Conservation (phyloP, 2,329 filamentous ascomycete genomes). For the Penicillium sp. region DNA sequence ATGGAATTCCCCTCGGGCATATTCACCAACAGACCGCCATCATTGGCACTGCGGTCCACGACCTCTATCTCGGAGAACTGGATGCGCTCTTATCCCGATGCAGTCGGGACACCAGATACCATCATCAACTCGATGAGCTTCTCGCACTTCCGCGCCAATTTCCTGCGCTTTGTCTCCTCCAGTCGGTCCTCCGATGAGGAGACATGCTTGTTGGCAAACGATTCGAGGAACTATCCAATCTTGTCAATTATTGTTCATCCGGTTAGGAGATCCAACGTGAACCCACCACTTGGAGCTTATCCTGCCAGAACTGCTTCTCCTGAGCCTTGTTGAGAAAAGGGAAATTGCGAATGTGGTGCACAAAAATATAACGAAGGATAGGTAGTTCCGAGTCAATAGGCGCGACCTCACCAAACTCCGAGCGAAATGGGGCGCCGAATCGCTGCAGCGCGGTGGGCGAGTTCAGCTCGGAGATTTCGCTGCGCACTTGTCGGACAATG, state of each 20-base stretch:
- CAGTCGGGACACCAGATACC: constrained; percentile 93
- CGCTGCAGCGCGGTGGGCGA: constrained; percentile 89
- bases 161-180: constrained; percentile 91
- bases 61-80: constrained; percentile 96
- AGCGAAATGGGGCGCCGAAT: constrained; percentile 93
- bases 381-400: constrained; percentile 92
- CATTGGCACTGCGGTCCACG: constrained; percentile 86
- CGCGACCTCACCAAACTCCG: constrained; percentile 84
- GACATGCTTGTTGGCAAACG: constrained; percentile 94
- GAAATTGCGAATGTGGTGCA: constrained; percentile 95
- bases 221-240: constrained; percentile 73
- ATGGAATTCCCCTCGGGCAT: constrained; percentile 86
- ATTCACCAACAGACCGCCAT: constrained; percentile 79
- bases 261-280: neutral
- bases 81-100: constrained; percentile 94
- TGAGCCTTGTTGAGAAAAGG: constrained; percentile 93
- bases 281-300: constrained; percentile 87
- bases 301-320: constrained; percentile 99
- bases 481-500: constrained; percentile 79
- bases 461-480: constrained; percentile 87
- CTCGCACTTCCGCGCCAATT: constrained; percentile 85
- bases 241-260: constrained; percentile 2
- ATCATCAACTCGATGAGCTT: constrained; percentile 99
- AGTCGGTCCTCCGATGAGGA: constrained; percentile 93
- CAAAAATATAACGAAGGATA: constrained; percentile 92